These are phyloP conservation scores for Penicillium psychrofluorescens DNA, from an alignment of 495 filamentous ascomycete species.

Conservation along the genomic window DNA sequence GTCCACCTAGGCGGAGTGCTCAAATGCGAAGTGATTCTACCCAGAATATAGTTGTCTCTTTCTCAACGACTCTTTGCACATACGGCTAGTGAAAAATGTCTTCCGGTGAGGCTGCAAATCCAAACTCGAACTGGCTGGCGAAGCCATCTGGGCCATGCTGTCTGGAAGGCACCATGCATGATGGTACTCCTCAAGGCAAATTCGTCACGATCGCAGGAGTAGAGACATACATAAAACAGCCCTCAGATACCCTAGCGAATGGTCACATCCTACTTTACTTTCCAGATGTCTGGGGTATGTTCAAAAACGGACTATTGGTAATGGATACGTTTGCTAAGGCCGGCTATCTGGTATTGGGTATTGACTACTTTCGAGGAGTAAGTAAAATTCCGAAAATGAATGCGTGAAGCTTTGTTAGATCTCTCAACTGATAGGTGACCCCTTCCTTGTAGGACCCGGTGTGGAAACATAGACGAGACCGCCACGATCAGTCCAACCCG, in stretches of 20 bases:
- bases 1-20: no score
- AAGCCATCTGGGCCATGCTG: no score
- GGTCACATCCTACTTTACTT: constrained; percentile 1
- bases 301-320: background rate
- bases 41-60: no score
- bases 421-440: background rate
- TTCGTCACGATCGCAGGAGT: background rate
- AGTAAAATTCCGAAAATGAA: background rate
- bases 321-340: constrained; percentile 1
- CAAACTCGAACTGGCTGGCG: no score
- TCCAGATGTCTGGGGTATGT: constrained; percentile 1
- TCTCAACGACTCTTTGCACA: no score
- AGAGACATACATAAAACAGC: background rate
- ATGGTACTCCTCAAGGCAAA: no score
- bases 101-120: no score
- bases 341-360: background rate
- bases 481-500: constrained; percentile 1
- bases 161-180: no score
- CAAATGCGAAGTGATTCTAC: no score
- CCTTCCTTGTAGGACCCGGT: background rate
- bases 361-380: constrained; percentile 2
- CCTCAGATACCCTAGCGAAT: background rate
- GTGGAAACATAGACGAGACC: constrained; percentile 3
- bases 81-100: no score
- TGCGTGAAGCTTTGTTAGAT: background rate